phyloP scores from a whole-genome alignment of 1,284 basidiomycete species.

The Trichosporon coremiiforme region DNA sequence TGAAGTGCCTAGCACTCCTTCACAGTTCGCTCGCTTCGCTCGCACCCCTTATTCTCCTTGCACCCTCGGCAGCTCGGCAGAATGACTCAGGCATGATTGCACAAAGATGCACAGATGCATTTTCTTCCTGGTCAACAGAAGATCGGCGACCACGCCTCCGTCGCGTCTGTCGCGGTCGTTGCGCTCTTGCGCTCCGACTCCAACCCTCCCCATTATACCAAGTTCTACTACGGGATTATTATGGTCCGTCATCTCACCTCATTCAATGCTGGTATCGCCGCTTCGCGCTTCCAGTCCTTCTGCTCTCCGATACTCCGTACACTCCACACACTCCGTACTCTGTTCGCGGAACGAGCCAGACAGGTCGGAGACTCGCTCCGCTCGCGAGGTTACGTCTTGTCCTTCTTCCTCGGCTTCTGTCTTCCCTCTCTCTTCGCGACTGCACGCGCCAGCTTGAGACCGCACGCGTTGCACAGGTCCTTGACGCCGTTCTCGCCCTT shows the following conservation, averaged over 20 bases:
- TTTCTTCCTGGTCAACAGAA: not conserved
- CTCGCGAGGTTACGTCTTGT: constrained; percentile 27
- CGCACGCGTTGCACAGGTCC: constrained; percentile 87
- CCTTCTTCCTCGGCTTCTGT: constrained; percentile 54
- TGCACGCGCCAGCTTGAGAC: constrained; percentile 51
- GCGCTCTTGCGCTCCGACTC: not conserved
- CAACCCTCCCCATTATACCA: not conserved
- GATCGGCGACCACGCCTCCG: not conserved
- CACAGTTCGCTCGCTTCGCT: not conserved
- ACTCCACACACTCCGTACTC: not conserved
- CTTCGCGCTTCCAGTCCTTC: not conserved
- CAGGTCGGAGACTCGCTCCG: not conserved
- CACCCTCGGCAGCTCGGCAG: no score
- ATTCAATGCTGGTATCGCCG: not conserved
- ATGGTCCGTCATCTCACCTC: not conserved
- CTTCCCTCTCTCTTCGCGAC: constrained; percentile 54
- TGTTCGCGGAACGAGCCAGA: not conserved
- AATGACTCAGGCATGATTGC: not conserved
- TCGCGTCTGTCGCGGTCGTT: no score
- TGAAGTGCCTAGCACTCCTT: not conserved
- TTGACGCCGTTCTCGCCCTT: constrained; percentile 81
- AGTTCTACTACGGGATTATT: constrained; percentile 2
- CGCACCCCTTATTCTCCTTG: no score
- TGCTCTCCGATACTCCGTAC: no score
- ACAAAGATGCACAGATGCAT: not conserved